Evolutionary conservation across 257 asterid species (phyloP).

Genomic region (Galeopsis tetrahit): DNA sequence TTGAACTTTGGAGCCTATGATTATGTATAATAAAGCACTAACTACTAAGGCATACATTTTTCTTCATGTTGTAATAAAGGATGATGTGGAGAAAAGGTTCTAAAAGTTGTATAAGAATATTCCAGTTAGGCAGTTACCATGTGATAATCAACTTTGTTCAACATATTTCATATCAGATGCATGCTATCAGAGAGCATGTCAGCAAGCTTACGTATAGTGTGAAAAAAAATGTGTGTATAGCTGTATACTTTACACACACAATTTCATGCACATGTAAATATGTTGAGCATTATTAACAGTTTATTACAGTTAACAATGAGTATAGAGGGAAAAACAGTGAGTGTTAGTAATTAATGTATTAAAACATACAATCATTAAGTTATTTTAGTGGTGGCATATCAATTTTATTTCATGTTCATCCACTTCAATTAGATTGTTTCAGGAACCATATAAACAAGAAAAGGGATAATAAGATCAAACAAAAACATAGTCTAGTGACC

Average conservation of each 20-base stretch:
- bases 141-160: background rate
- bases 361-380: background rate
- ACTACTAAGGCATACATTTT: background rate
- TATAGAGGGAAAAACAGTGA: background rate
- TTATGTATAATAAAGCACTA: background rate
- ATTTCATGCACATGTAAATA: background rate
- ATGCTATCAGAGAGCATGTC: background rate
- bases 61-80: background rate
- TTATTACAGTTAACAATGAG: background rate
- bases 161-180: background rate
- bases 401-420: slow-evolving; percentile 9
- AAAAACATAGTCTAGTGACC: background rate
- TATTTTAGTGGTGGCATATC: background rate
- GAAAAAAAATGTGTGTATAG: background rate
- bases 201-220: background rate
- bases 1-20: background rate
- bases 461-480: background rate
- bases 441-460: background rate
- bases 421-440: background rate
- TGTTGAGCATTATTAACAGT: background rate
- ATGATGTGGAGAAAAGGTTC: background rate
- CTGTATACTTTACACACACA: background rate
- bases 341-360: background rate
- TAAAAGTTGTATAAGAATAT: background rate
- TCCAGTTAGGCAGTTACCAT: background rate